These are phyloP conservation scores for Wickerhamiella domercqiae DNA, from an alignment of 805 yeast genomes.

Conservation along the genomic window DNA sequence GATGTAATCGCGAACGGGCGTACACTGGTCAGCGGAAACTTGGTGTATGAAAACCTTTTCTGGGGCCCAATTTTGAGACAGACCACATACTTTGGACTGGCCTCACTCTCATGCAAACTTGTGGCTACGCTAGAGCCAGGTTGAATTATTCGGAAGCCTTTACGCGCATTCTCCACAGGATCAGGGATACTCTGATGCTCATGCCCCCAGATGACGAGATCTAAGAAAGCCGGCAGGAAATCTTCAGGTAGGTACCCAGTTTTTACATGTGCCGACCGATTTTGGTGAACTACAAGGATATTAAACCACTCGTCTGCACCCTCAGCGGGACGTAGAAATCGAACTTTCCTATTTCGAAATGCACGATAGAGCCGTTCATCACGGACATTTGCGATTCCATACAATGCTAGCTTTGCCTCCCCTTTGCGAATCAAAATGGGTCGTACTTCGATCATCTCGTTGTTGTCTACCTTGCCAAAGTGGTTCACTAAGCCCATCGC, in stretches of 20 bases:
- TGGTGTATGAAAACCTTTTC: conserved; percentile 38
- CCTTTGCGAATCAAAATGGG: conserved; percentile 82
- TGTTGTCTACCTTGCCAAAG: conserved; percentile 67
- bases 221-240: conserved; percentile 66
- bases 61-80: conserved; percentile 46
- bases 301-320: conserved; percentile 62
- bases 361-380: conserved; percentile 79
- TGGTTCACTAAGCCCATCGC: conserved; percentile 77
- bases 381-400: conserved; percentile 76
- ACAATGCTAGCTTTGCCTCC: conserved; percentile 61
- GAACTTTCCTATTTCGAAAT: conserved; percentile 65
- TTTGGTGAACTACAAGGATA: conserved; percentile 79
- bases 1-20: conserved; percentile 72
- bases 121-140: conserved; percentile 95
- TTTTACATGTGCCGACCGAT: conserved; percentile 61
- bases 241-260: conserved; percentile 75
- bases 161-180: conserved; percentile 36
- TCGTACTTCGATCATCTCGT: conserved; percentile 54
- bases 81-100: conserved; percentile 57
- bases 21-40: conserved; percentile 50
- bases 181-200: conserved; percentile 86
- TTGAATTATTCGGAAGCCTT: conserved; percentile 65
- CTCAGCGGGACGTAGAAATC: conserved; percentile 54
- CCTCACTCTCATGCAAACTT: conserved; percentile 72
- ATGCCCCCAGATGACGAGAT: conserved; percentile 91